These are phyloP conservation scores for Podaxis pistillaris DNA, from an alignment of 768 basidiomycete genomes.

Conservation along the genomic window DNA sequence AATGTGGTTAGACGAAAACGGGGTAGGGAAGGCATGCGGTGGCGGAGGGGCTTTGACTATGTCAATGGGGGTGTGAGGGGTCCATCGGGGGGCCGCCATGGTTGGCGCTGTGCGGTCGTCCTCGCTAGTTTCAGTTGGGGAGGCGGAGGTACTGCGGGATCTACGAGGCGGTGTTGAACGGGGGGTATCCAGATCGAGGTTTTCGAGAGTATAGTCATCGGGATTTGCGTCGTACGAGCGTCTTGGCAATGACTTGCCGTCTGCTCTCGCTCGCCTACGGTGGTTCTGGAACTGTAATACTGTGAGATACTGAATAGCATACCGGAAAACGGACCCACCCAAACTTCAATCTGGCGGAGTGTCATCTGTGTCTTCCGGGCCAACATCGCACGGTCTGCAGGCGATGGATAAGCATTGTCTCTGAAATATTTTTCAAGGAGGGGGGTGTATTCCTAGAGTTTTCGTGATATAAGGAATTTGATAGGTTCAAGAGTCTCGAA, in stretches of 20 bases:
- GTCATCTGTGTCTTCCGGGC: conserved; percentile 45
- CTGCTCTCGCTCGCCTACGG: conserved; percentile 37
- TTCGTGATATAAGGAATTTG: neutral
- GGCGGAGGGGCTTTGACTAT: neutral
- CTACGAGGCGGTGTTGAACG: neutral
- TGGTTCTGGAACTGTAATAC: conserved; percentile 52
- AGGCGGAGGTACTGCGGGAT: neutral
- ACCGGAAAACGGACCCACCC: conserved; percentile 34
- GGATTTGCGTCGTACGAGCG: neutral
- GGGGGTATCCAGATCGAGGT: conserved; percentile 1
- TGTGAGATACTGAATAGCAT: neutral
- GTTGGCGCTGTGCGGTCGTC: neutral
- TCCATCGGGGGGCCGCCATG: too few species aligned
- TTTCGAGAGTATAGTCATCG: conserved; percentile 18
- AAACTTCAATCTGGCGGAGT: conserved; percentile 49
- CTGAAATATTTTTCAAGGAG: conserved; percentile 47
- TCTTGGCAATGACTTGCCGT: conserved; percentile 17
- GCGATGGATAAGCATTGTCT: conserved; percentile 45
- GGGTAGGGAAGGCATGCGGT: conserved; percentile 4
- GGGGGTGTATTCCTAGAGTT: conserved; percentile 41
- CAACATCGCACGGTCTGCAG: conserved; percentile 34
- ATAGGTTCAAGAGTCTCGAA: neutral
- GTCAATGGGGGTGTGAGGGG: neutral
- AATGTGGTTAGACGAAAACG: neutral
- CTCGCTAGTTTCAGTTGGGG: neutral